Evolutionary conservation across 768 basidiomycete species (phyloP).

Genomic region (Suillus spraguei): DNA sequence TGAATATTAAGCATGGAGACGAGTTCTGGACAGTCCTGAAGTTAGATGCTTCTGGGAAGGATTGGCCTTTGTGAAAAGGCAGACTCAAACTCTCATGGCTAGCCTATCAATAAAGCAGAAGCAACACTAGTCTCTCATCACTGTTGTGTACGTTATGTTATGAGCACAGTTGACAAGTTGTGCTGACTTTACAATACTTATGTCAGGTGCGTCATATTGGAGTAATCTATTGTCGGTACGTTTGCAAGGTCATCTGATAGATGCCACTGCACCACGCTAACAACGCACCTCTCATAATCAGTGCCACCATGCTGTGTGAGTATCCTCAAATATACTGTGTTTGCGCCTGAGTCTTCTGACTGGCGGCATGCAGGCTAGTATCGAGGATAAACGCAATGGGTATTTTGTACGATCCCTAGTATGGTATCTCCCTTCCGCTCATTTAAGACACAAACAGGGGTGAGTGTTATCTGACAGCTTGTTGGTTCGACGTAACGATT

Average conservation of each 20-base stretch:
- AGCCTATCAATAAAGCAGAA: conserved; percentile 9
- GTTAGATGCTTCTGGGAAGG: conserved; percentile 14
- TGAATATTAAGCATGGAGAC: not conserved
- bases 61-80: conserved; percentile 24
- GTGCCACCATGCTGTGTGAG: not conserved
- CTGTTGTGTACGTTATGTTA: not conserved
- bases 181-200: not conserved
- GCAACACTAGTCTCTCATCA: not conserved
- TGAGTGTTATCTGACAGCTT: not conserved
- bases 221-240: not conserved
- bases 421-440: not conserved
- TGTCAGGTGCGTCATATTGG: not conserved
- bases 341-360: not conserved
- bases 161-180: not conserved
- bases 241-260: not conserved
- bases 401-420: not conserved
- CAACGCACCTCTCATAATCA: not conserved
- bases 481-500: not conserved
- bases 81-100: conserved; percentile 18
- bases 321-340: not conserved
- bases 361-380: not conserved
- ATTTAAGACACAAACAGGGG: not conserved
- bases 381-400: not conserved
- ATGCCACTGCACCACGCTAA: not conserved
- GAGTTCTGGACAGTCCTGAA: conserved; percentile 4